These are phyloP conservation scores for Exobasidium cylindrosporum DNA, from an alignment of 1,284 basidiomycete genomes.

Conservation along the genomic window DNA sequence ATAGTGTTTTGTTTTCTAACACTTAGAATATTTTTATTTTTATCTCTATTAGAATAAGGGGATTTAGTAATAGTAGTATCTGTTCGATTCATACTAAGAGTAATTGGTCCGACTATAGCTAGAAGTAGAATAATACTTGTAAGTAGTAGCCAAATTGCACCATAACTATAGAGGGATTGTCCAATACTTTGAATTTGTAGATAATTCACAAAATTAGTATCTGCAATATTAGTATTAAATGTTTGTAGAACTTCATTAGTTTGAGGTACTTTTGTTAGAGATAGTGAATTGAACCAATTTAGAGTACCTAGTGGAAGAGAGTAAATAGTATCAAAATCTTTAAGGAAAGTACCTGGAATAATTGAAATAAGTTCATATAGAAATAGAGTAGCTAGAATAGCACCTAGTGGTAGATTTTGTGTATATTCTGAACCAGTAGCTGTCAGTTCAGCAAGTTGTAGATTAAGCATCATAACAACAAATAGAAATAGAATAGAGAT, in stretches of 20 bases:
- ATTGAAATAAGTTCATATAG: neutral
- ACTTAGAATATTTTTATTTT: neutral
- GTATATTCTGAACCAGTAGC: conserved; percentile 53
- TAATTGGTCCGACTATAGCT: conserved; percentile 26
- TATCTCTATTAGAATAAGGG: neutral
- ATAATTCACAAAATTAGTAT: conserved; percentile 27
- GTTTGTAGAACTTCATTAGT: conserved; percentile 21
- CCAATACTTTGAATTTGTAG: conserved; percentile 26
- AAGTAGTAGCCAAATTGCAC: conserved; percentile 26
- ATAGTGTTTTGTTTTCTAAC: too few relatives aligned
- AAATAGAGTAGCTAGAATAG: conserved; percentile 43
- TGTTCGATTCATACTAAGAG: conserved; percentile 26
- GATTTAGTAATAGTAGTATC: conserved; percentile 21
- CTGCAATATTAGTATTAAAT: conserved; percentile 26
- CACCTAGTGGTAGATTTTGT: conserved; percentile 54
- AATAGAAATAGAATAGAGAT: conserved; percentile 49
- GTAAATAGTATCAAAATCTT: neutral
- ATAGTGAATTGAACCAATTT: neutral
- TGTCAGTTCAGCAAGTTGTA: conserved; percentile 53
- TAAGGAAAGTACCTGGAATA: conserved; percentile 21
- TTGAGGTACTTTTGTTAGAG: neutral
- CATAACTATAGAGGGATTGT: conserved; percentile 23
- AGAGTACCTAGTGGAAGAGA: neutral
- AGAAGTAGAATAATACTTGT: conserved; percentile 23
- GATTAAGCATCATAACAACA: conserved; percentile 55